Conservation (phyloP, 2,329 filamentous ascomycete genomes). For the Pestalotiopsis sp. region DNA sequence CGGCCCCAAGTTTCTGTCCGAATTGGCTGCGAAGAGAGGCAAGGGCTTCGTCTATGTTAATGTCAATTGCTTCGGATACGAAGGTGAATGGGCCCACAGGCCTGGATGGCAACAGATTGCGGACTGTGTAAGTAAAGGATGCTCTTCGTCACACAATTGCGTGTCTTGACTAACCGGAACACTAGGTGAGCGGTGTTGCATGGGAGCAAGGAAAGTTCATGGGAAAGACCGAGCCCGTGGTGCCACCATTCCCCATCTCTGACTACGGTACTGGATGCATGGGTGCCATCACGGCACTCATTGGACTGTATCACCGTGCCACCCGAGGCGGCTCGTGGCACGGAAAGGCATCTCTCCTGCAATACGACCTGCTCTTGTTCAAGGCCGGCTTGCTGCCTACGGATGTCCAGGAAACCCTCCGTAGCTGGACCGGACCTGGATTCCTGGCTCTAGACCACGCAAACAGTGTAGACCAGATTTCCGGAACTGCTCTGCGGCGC, state of each 20-base stretch:
- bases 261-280: constrained; percentile 41
- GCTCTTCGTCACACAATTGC: too few relatives aligned
- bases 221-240: constrained; percentile 56
- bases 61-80: constrained; percentile 70
- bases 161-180: background rate
- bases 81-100: constrained; percentile 58
- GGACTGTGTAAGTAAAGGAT: constrained; percentile 34
- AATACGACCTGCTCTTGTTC: constrained; percentile 36
- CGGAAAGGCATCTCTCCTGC: constrained; percentile 32
- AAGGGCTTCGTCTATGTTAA: constrained; percentile 67
- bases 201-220: constrained; percentile 38
- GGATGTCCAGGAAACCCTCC: constrained; percentile 46
- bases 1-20: constrained; percentile 51
- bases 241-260: constrained; percentile 64
- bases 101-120: constrained; percentile 61
- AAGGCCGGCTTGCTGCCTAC: constrained; percentile 46
- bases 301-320: constrained; percentile 32
- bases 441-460: background rate
- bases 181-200: constrained; percentile 31
- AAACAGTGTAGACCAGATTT: constrained; percentile 10
- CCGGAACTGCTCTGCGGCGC: background rate
- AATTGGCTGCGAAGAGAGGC: constrained; percentile 52
- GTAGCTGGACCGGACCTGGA: constrained; percentile 17
- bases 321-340: constrained; percentile 33
- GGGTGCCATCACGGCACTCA: constrained; percentile 33